Conservation (phyloP, 2,329 filamentous ascomycete genomes). For the Phialophora chinensis region DNA sequence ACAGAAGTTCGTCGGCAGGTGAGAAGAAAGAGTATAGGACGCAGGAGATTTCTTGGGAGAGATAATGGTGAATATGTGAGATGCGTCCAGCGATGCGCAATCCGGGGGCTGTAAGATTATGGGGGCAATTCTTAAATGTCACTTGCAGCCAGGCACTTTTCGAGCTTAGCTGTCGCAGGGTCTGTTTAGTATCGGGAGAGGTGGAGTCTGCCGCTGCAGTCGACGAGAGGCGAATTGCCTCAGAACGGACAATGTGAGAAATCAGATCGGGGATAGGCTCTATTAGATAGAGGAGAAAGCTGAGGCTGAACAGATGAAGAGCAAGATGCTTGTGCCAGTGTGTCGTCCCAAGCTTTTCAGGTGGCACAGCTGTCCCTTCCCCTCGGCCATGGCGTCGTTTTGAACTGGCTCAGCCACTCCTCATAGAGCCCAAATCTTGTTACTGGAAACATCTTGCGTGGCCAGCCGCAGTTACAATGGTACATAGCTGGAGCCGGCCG, state of each 20-base stretch:
- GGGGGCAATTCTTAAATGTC: constrained; percentile 15
- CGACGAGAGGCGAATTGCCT: constrained; percentile 14
- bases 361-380: constrained; percentile 13
- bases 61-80: constrained; percentile 17
- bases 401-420: constrained; percentile 19
- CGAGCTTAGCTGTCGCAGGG: constrained; percentile 8
- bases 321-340: background rate
- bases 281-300: background rate
- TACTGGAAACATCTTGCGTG: background rate
- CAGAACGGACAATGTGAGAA: constrained; percentile 6
- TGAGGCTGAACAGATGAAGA: constrained; percentile 1
- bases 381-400: constrained; percentile 6
- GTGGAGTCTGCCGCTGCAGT: background rate
- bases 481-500: background rate
- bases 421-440: background rate
- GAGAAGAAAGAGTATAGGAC: constrained; percentile 1
- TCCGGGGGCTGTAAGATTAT: constrained; percentile 22
- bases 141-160: constrained; percentile 7
- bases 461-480: background rate
- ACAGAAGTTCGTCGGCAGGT: background rate
- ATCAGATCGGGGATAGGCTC: constrained; percentile 2
- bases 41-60: background rate
- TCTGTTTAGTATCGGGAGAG: background rate
- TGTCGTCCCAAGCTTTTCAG: constrained; percentile 9
- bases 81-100: constrained; percentile 3